Percentiles rank a stretch among this genome's conserved stretches.
Conservation (phyloP, 768 basidiomycete species). For the Collybia nuda region DNA sequence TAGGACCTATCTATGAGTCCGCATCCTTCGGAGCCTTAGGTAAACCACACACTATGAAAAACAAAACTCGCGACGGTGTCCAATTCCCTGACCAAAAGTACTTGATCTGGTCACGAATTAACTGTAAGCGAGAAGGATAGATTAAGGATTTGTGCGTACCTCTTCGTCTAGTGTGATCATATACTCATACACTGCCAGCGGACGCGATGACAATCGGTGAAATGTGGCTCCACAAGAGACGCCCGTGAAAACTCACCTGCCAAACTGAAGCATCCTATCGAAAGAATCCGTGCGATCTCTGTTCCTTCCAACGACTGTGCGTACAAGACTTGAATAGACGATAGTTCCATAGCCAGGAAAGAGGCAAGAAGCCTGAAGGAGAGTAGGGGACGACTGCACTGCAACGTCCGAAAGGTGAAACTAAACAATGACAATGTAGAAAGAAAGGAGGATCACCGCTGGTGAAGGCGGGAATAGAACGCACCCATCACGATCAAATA, state of each 20-base stretch:
- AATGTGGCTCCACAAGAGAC: background rate
- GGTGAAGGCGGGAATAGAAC: no score
- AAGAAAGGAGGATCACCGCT: no score
- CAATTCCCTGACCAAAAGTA: conserved; percentile 40
- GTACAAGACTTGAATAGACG: background rate
- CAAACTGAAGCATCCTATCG: conserved; percentile 16
- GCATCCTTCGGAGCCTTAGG: background rate
- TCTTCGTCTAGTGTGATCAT: conserved; percentile 38
- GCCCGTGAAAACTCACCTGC: conserved; percentile 4
- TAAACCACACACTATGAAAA: conserved; percentile 28
- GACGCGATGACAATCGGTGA: background rate
- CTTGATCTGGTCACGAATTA: conserved; percentile 22
- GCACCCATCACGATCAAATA: no score
- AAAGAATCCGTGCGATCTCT: conserved; percentile 12
- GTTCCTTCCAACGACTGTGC: conserved; percentile 14
- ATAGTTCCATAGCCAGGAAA: background rate
- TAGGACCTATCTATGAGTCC: conserved; percentile 5
- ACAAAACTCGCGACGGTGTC: conserved; percentile 33
- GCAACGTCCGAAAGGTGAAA: background rate
- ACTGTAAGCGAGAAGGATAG: background rate
- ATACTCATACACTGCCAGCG: conserved; percentile 26
- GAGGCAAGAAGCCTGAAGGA: background rate
- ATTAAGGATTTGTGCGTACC: conserved; percentile 13
- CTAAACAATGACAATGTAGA: background rate
- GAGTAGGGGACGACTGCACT: conserved; percentile 6